Evolutionary conservation across 805 yeast species (phyloP).

Genomic region (Teunomyces barrocoloradensis): DNA sequence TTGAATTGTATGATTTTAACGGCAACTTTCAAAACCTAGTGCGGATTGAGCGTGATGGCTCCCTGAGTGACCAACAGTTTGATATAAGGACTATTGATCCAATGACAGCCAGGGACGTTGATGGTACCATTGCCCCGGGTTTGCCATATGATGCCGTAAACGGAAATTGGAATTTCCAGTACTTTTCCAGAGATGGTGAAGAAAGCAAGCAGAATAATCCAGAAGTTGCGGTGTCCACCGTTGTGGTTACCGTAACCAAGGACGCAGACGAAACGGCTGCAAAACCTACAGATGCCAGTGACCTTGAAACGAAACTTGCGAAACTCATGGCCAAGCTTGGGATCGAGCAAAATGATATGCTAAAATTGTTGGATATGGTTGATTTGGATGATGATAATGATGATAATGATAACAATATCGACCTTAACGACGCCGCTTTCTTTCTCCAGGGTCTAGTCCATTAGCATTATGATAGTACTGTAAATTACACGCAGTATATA

Average conservation of each 20-base stretch:
- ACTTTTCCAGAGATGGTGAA: constrained; percentile 8
- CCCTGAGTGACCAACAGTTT: constrained; percentile 10
- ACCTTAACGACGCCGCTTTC: not conserved
- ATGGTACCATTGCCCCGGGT: constrained; percentile 23
- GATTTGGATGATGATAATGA: not conserved
- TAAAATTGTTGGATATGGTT: not conserved
- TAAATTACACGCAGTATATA: not conserved
- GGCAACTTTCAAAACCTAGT: constrained; percentile 30
- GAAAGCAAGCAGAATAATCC: not conserved
- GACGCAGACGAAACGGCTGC: not conserved
- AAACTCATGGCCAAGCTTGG: constrained; percentile 1
- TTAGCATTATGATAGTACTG: not conserved
- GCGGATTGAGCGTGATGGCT: constrained; percentile 25
- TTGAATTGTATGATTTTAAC: constrained; percentile 31
- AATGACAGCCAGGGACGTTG: constrained; percentile 25
- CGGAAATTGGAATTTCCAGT: constrained; percentile 28
- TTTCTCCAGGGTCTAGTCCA: not conserved
- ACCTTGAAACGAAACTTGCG: not conserved
- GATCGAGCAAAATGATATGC: not conserved
- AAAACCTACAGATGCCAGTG: not conserved
- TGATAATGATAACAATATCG: not conserved
- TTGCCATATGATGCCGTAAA: constrained; percentile 22
- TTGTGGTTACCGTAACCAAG: not conserved
- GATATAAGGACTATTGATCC: constrained; percentile 29
- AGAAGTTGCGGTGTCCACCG: not conserved